Percentiles rank a stretch among this genome's conserved stretches.
phyloP scores from a whole-genome alignment of 75 land plant species.

The Sequoia sempervirens region DNA sequence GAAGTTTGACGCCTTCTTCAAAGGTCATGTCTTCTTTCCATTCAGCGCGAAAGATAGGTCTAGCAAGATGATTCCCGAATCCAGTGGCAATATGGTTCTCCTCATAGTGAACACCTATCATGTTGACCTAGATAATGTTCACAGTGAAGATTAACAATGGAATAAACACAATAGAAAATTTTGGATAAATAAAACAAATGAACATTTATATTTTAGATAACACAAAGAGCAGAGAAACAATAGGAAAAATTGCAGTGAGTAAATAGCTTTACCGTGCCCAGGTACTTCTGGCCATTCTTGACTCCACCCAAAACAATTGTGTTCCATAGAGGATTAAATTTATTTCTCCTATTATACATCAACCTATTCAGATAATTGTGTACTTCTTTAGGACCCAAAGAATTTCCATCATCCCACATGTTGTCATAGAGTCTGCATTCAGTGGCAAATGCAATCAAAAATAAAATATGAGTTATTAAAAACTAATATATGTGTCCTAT shows the following conservation, averaged over 20 bases:
- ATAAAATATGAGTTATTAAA: neutral
- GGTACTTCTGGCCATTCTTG: slow-evolving; percentile 80
- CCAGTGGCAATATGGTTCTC: slow-evolving; percentile 88
- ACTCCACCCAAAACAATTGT: slow-evolving; percentile 77
- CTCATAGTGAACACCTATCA: slow-evolving; percentile 92
- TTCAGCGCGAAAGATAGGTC: slow-evolving; percentile 77
- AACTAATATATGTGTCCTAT: neutral
- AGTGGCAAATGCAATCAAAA: neutral
- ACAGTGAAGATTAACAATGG: neutral
- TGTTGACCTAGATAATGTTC: slow-evolving; percentile 54
- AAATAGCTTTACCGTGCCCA: slow-evolving; percentile 51
- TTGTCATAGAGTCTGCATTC: slow-evolving; percentile 59
- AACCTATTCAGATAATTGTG: slow-evolving; percentile 74
- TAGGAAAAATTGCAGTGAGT: neutral
- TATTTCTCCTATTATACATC: slow-evolving; percentile 92
- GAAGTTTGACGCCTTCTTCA: slow-evolving; percentile 79
- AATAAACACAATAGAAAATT: neutral
- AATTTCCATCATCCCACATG: slow-evolving; percentile 99
- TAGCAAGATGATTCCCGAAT: slow-evolving; percentile 85
- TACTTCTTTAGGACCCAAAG: slow-evolving; percentile 81
- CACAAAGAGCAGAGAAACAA: neutral
- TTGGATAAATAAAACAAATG: neutral
- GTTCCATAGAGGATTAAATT: slow-evolving; percentile 91
- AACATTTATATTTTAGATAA: neutral
- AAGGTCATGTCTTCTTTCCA: slow-evolving; percentile 74